Conservation (phyloP, 345 rosid genomes). For the Heritiera fomes region DNA sequence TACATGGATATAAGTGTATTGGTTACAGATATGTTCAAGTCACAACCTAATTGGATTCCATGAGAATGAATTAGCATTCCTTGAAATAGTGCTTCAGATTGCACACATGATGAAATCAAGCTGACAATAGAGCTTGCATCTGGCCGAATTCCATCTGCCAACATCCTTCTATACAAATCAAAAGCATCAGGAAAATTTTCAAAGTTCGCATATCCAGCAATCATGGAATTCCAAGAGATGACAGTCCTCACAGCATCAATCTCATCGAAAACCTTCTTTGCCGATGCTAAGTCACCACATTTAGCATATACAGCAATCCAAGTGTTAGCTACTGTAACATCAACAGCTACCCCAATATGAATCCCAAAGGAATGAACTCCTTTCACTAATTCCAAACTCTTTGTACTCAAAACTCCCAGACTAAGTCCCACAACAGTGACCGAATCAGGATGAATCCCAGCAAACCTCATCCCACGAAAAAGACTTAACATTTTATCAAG, state of each 20-base stretch:
- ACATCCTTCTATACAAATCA: slow-evolving; percentile 53
- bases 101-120: slow-evolving; percentile 50
- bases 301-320: slow-evolving; percentile 58
- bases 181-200: slow-evolving; percentile 39
- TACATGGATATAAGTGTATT: slow-evolving; percentile 70
- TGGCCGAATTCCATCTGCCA: slow-evolving; percentile 44
- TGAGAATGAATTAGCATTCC: slow-evolving; percentile 62
- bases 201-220: slow-evolving; percentile 48
- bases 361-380: slow-evolving; percentile 54
- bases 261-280: slow-evolving; percentile 46
- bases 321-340: slow-evolving; percentile 61
- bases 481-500: slow-evolving; percentile 27
- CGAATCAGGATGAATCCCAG: slow-evolving; percentile 47
- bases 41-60: slow-evolving; percentile 48
- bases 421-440: slow-evolving; percentile 55
- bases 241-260: slow-evolving; percentile 43
- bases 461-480: slow-evolving; percentile 50
- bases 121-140: slow-evolving; percentile 62
- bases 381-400: slow-evolving; percentile 36
- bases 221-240: slow-evolving; percentile 64
- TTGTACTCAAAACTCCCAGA: slow-evolving; percentile 26
- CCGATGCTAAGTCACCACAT: slow-evolving; percentile 53
- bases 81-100: slow-evolving; percentile 36
- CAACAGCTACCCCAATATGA: slow-evolving; percentile 46
- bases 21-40: slow-evolving; percentile 37